A percentile compares a stretch with the other conserved stretches of the same genome.
These are phyloP conservation scores for Coprinopsis marcescibilis DNA, from an alignment of 768 basidiomycete genomes.

Conservation along the genomic window DNA sequence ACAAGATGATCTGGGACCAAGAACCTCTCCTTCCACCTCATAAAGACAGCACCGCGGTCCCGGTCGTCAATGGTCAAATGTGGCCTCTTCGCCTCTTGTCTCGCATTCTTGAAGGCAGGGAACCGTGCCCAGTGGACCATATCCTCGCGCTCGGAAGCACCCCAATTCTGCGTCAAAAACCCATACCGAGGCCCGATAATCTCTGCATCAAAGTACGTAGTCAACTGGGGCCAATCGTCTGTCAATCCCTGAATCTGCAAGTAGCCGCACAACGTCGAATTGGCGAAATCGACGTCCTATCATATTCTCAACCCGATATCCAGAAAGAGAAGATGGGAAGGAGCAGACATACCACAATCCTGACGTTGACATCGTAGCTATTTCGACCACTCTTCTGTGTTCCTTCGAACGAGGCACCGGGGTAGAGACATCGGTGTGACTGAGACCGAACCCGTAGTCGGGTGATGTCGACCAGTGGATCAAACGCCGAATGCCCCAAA, in stretches of 20 bases:
- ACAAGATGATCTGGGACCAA: slow-evolving; percentile 93
- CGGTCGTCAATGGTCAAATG: slow-evolving; percentile 72
- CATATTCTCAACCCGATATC: background rate
- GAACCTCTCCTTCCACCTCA: slow-evolving; percentile 97
- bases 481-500: slow-evolving; percentile 15
- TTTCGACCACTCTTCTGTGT: slow-evolving; percentile 93
- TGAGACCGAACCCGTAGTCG: slow-evolving; percentile 67
- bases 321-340: slow-evolving; percentile 4
- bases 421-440: slow-evolving; percentile 75
- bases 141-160: slow-evolving; percentile 87
- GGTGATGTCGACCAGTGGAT: slow-evolving; percentile 71
- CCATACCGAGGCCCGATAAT: slow-evolving; percentile 90
- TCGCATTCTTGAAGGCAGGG: slow-evolving; percentile 81
- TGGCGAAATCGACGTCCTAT: slow-evolving; percentile 85
- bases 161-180: slow-evolving; percentile 87
- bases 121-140: slow-evolving; percentile 94
- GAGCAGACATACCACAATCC: slow-evolving; percentile 69
- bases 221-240: slow-evolving; percentile 91
- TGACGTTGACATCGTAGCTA: slow-evolving; percentile 91
- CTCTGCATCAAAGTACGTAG: slow-evolving; percentile 95
- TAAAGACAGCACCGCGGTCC: slow-evolving; percentile 80
- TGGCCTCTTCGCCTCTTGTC: slow-evolving; percentile 72
- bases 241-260: slow-evolving; percentile 90
- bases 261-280: slow-evolving; percentile 86
- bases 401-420: slow-evolving; percentile 84